phyloP scores from a whole-genome alignment of 495 filamentous ascomycete species.

The Penicillium arizonense region DNA sequence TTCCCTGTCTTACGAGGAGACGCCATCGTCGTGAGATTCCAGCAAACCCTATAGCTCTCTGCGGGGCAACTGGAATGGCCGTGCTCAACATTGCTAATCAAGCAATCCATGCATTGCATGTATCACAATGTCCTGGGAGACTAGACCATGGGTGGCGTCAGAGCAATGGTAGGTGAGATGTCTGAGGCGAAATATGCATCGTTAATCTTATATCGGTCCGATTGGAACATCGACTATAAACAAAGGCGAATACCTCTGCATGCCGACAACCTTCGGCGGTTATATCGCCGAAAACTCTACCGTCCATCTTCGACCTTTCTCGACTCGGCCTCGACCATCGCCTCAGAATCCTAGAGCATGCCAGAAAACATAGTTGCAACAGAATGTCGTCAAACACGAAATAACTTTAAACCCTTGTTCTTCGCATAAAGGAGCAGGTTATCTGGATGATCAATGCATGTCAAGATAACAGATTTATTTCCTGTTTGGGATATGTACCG shows the following conservation, averaged over 20 bases:
- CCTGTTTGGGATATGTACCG: neutral
- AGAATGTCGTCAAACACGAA: neutral
- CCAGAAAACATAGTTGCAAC: neutral
- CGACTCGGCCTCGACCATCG: neutral
- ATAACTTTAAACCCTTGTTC: neutral
- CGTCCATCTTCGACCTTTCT: neutral
- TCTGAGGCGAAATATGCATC: slow-evolving; percentile 5
- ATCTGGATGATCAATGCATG: neutral
- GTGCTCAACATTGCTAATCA: slow-evolving; percentile 16
- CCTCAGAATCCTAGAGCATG: neutral
- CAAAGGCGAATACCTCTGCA: neutral
- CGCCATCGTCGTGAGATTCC: slow-evolving; percentile 3
- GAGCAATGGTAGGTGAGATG: neutral
- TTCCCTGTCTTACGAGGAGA: slow-evolving; percentile 16
- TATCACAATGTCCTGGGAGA: slow-evolving; percentile 17
- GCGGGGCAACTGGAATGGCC: slow-evolving; percentile 15
- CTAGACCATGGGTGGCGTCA: slow-evolving; percentile 10
- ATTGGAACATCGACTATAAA: slow-evolving; percentile 19
- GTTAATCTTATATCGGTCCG: slow-evolving; percentile 14
- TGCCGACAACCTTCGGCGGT: no score
- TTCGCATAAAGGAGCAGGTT: neutral
- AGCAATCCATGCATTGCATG: slow-evolving; percentile 21
- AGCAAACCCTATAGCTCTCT: slow-evolving; percentile 17
- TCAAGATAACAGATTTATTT: neutral
- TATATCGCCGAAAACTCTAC: no score